Conservation (phyloP, 306 rosid genomes). For the Malus orientalis region DNA sequence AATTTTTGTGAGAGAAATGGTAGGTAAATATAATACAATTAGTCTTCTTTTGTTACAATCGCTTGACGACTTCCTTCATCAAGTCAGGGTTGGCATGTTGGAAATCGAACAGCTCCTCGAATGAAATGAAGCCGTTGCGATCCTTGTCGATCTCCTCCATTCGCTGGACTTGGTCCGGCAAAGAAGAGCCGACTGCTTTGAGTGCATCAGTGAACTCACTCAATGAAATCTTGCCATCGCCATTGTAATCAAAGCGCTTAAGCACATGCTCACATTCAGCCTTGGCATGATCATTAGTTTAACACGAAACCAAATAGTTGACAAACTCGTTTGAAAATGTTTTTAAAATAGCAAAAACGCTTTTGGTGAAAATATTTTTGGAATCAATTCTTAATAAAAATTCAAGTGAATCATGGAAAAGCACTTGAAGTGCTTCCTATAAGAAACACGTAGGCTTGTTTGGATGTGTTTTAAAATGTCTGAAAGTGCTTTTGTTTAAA, state of each 20-base stretch:
- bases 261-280: conserved; percentile 50
- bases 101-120: conserved; percentile 45
- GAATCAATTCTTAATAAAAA: no score
- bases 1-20: background rate
- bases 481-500: no score
- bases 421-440: no score
- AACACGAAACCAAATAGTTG: background rate
- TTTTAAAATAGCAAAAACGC: no score
- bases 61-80: conserved; percentile 46
- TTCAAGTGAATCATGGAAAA: no score
- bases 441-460: no score
- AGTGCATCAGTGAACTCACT: conserved; percentile 47
- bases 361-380: no score
- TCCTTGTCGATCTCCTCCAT: conserved; percentile 63
- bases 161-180: conserved; percentile 43
- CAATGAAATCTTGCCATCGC: conserved; percentile 56
- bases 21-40: background rate
- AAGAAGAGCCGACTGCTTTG: conserved; percentile 41
- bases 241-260: conserved; percentile 56
- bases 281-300: background rate
- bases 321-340: background rate
- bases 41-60: conserved; percentile 10
- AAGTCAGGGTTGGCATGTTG: conserved; percentile 34
- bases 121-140: conserved; percentile 52
- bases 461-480: no score